phyloP scores from a whole-genome alignment of 441 rosid species.

The Gossypium armourianum region DNA sequence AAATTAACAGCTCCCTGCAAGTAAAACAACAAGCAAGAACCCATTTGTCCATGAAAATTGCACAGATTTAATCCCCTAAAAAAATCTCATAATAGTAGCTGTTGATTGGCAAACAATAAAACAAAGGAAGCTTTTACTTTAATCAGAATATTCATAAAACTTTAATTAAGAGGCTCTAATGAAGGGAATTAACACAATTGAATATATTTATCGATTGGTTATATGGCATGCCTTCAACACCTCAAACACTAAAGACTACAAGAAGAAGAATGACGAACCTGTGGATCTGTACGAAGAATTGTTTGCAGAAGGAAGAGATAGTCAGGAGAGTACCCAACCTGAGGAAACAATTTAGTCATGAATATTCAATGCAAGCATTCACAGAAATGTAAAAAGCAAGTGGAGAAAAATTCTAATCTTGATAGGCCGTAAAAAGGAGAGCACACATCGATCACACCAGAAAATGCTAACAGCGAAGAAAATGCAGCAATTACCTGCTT shows the following conservation, averaged over 20 bases:
- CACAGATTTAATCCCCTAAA: constrained; percentile 4
- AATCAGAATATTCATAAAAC: not conserved
- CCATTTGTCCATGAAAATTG: not conserved
- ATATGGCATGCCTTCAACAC: constrained; percentile 13
- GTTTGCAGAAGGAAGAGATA: constrained; percentile 98
- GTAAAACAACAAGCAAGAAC: not conserved
- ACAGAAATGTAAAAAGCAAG: not conserved
- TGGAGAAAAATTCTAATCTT: not conserved
- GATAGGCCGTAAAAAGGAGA: not conserved
- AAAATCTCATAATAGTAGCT: not conserved
- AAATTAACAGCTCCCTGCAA: constrained; percentile 95
- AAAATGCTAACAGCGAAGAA: not conserved
- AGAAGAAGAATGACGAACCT: constrained; percentile 38
- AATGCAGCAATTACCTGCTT: constrained; percentile 59
- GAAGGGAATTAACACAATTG: not conserved
- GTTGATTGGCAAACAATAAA: not conserved
- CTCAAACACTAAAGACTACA: constrained; percentile 18
- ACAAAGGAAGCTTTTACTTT: not conserved
- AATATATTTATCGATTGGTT: constrained; percentile 2
- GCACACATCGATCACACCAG: not conserved
- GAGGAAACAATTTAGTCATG: constrained; percentile 5
- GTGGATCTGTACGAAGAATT: constrained; percentile 95
- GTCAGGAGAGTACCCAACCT: constrained; percentile 99
- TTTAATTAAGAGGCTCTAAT: not conserved
- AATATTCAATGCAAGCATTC: not conserved